Percentiles rank a stretch among this genome's conserved stretches.
These are phyloP conservation scores for Leccinum rimulosum DNA, from an alignment of 768 basidiomycete species.

Conservation along the genomic window DNA sequence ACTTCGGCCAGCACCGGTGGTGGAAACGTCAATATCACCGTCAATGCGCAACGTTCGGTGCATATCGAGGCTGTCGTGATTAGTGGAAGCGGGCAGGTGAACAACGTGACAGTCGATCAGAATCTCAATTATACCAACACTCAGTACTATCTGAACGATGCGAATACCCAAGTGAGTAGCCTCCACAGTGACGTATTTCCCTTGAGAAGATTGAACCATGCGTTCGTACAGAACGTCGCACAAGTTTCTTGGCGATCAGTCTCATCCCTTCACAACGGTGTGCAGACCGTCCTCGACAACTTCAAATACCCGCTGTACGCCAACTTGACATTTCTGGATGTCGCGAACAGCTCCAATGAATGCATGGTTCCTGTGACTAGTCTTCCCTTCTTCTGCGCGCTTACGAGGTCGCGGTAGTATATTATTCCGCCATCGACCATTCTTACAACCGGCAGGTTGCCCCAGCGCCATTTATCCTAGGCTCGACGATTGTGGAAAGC, in stretches of 20 bases:
- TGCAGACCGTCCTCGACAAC: constrained; percentile 42
- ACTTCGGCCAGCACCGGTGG: constrained; percentile 42
- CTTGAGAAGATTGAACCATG: not conserved
- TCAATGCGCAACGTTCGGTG: constrained; percentile 55
- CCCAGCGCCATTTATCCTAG: constrained; percentile 57
- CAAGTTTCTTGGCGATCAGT: constrained; percentile 50
- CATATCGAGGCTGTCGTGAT: constrained; percentile 60
- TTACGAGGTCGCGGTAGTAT: constrained; percentile 36
- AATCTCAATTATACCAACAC: constrained; percentile 56
- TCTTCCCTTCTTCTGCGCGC: not conserved
- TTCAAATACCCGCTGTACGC: constrained; percentile 54
- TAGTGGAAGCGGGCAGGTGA: constrained; percentile 57
- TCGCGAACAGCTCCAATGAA: constrained; percentile 26
- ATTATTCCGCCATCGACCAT: constrained; percentile 56
- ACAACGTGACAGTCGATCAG: constrained; percentile 60
- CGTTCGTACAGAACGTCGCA: constrained; percentile 40
- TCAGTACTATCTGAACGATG: constrained; percentile 56
- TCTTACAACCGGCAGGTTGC: constrained; percentile 59
- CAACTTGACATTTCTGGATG: constrained; percentile 35
- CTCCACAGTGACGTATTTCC: not conserved
- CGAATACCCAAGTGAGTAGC: constrained; percentile 36
- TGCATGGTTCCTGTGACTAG: constrained; percentile 9
- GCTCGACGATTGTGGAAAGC: constrained; percentile 54
- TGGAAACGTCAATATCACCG: constrained; percentile 58
- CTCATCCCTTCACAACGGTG: constrained; percentile 48